Base-by-base conservation (phyloP, 305 asterid genomes). In the Fraxinus angustifolia region DNA sequence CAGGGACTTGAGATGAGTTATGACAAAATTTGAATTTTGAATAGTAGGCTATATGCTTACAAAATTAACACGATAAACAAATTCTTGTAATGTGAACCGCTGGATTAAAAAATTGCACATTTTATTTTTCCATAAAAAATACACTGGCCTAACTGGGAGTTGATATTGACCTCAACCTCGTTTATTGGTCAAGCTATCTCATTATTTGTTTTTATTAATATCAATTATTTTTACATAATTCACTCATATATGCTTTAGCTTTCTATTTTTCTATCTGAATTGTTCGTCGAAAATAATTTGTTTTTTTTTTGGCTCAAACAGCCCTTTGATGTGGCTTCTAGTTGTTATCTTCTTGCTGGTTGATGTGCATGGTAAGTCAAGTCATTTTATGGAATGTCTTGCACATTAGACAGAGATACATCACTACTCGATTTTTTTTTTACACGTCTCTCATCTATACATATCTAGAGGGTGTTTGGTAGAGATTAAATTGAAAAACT, bases 301-400 rank as follows among this genome's bases (percentile, higher is more conserved):
- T 17, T n/a, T 56, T 11, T 31, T 14, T 56, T 14, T 11, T 76
- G 40, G 0, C 28, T n/a, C 78, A 19, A 73, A 68, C 93, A 93
- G 97, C 86, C 96, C 97, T 21, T 30, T 82, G 53, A 88, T 90
- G 95, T 91, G 97, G 97, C 67, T 91, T 30, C 8, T 90, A 72
- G 94, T 87, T 36, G 97, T 90, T 30, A 73, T 93, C 87, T 93
- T 93, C 88, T 75, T 93, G 90, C 86, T 93, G 67, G 84, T 89
- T 71, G 97, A 91, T 50, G 93, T 93, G 19, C 97, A 90, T 72
- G 97, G 96, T 92, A 86, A 83, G 83, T 65, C 31, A 17, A 58
- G 58, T 48, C 6, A 4, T 30, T 0, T 42, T 26, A 11, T 60
- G 21, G 60, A 10, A 17, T 19, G 23, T 17, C 6, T 17, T 17